Evolutionary conservation across 106 monocot genomes (phyloP), one percentile per base, ranked within the genome.

Genomic region (Gastrodia elata): DNA sequence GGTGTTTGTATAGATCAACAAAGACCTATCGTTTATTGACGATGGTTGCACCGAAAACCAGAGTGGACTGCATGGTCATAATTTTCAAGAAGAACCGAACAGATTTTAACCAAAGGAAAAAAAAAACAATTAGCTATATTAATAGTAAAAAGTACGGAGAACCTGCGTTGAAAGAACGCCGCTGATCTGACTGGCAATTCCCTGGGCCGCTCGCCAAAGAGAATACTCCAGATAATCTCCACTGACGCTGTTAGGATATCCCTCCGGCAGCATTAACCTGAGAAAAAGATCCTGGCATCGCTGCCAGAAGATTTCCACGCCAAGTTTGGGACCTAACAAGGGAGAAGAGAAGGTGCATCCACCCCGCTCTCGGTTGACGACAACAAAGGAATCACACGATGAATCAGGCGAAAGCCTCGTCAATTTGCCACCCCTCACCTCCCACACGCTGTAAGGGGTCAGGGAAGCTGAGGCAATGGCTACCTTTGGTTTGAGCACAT

Each of bases 131-230:
- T 16, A 7, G 27, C 8, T 33, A 40, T 7, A 22, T 20, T 24
- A 41, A 44, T 3, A 65, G 38, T 8, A 7, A 37, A 44, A 14
- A 24, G 4, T 46, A 14, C 6, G 18, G 43, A 70, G 16, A 56
- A 97, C 98, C 93, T 98, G 93, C 10, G 93, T 98, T 64, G 98
- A 91, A 67, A 98, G 88, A 15, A 98, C 93, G 14, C 91, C 91
- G 55, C 82, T 91, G 77, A 93, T 82, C 75, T 93, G 98, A 78
- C 93, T 93, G 33, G 98, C 98, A 22, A 98, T 80, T 9, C 98
- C 93, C 83, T 98, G 93, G 18, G 85, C 78, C 4, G 76, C 93
- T 76, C 97, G 83, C 97, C 97, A 98, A 5, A 98, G 82, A 57
- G 93, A 93, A 68, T 98, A 98, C 39, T 93, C 81, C 9, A 93